Base-by-base conservation (phyloP, 306 rosid species). In the Alnus glutinosa region DNA sequence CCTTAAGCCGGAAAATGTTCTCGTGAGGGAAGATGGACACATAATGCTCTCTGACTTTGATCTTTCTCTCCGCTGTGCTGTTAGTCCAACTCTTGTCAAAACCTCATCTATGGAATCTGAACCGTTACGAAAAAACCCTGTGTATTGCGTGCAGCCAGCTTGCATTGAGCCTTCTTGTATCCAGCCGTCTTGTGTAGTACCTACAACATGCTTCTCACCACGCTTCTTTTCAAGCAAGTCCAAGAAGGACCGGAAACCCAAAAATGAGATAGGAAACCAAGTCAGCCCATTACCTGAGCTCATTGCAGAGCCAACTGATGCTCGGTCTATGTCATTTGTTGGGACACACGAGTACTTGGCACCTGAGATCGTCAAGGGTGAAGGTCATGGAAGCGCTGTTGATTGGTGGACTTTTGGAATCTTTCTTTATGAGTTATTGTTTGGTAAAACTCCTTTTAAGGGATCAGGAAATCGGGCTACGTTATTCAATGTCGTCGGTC, bases 321-420 rank as follows among this genome's bases (percentile, higher is more conserved):
- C 98, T n/a, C 90, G 98, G 47, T 94, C 98, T 9, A 94, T 92
- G 98, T 94, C 98, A 13, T 94, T 94, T 77, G 98, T 94, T 9
- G 98, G 98, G 57, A 94, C 98, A 6, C 98, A 94, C 9, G 98
- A 94, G 76, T 94, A 94, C 89, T 70, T 94, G 84, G 98, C 98
- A 59, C 98, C 98, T 18, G 98, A 94, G 89, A 94, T 94, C 79
- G 88, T 94, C 32, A 94, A 94, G 84, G 98, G 98, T 47, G 98
- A 94, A 84, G 98, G 98, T 61, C 98, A 94, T 74, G 98, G 98
- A 70, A 94, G 98, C 75, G 94, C 98, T 5, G 98, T 94, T 61
- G 98, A 94, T 84, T 94, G 98, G 98, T 94, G 98, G 98, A 94
- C 98, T 81, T 94, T 88, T 77, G 98, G 98, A 71, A 92, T 94